Percentiles rank a stretch among this genome's conserved stretches.
phyloP scores from a whole-genome alignment of 768 basidiomycete genomes.

The Leccinum imitatum region DNA sequence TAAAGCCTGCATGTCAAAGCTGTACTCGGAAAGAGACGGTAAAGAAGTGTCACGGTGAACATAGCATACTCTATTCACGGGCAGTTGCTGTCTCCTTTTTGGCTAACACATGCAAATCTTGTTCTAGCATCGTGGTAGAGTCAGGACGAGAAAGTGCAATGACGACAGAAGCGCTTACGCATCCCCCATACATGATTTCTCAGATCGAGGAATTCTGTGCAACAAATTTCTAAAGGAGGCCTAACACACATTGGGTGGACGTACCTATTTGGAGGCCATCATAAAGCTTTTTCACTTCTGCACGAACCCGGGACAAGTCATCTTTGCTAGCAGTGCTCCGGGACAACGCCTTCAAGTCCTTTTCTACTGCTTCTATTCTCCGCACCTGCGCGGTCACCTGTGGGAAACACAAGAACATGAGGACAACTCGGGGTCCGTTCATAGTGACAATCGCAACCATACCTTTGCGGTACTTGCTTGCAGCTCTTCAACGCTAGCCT shows the following conservation, averaged over 20 bases:
- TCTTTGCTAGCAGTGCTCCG: conserved; percentile 72
- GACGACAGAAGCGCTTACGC: conserved; percentile 50
- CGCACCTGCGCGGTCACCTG: conserved; percentile 83
- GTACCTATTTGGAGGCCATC: conserved; percentile 79
- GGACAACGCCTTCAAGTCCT: conserved; percentile 76
- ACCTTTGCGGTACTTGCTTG: conserved; percentile 84
- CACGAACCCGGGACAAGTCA: conserved; percentile 70
- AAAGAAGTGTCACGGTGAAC: background rate
- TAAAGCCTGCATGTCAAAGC: background rate
- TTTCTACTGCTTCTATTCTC: conserved; percentile 85
- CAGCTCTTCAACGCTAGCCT: conserved; percentile 85
- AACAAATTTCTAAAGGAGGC: background rate
- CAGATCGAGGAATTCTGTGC: conserved; percentile 74
- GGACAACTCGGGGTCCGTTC: background rate
- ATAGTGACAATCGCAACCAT: background rate
- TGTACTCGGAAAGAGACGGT: background rate
- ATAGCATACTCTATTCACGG: conserved; percentile 44
- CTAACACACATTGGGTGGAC: conserved; percentile 21
- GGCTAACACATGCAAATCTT: conserved; percentile 72
- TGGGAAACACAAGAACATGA: background rate
- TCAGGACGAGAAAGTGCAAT: background rate
- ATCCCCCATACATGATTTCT: conserved; percentile 85
- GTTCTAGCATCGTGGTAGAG: conserved; percentile 45
- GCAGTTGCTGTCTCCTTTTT: conserved; percentile 66
- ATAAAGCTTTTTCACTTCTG: conserved; percentile 85